These are phyloP conservation scores for Trametes cinnabarina DNA, from an alignment of 768 basidiomycete genomes.

Conservation along the genomic window DNA sequence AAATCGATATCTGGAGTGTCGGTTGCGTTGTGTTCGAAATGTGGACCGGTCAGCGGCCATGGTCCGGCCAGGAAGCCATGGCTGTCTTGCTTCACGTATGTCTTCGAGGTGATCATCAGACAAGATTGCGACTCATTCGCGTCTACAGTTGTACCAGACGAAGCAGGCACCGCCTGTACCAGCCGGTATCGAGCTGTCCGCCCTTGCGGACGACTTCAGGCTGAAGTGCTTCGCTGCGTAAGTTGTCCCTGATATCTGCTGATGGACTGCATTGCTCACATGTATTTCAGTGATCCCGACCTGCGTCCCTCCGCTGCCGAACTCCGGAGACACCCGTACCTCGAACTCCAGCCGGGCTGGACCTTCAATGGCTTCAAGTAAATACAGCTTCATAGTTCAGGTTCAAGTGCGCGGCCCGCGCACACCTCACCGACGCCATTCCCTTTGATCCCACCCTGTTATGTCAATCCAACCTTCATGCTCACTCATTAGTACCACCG, in stretches of 20 bases:
- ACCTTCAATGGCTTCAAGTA: constrained; percentile 55
- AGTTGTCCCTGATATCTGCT: constrained; percentile 28
- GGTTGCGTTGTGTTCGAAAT: constrained; percentile 99
- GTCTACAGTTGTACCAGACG: constrained; percentile 72
- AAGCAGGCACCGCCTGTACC: constrained; percentile 89
- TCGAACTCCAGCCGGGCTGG: constrained; percentile 71
- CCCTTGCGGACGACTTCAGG: constrained; percentile 82
- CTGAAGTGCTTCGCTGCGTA: constrained; percentile 87
- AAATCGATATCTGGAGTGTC: constrained; percentile 98
- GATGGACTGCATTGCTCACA: constrained; percentile 2
- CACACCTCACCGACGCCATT: no score
- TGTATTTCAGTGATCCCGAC: constrained; percentile 63
- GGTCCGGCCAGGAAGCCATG: constrained; percentile 86
- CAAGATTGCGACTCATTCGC: neutral
- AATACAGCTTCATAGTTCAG: neutral
- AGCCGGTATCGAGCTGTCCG: constrained; percentile 70
- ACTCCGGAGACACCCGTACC: constrained; percentile 77
- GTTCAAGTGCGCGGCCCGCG: neutral
- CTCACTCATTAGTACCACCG: constrained; percentile 25
- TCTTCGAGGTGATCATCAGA: neutral
- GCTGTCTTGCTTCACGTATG: constrained; percentile 93
- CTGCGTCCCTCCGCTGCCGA: constrained; percentile 79
- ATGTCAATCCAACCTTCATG: constrained; percentile 16
- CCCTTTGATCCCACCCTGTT: neutral
- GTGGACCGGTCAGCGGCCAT: constrained; percentile 96